Conservation (phyloP, 108 stramenopile species). For the Seminavis robusta region DNA sequence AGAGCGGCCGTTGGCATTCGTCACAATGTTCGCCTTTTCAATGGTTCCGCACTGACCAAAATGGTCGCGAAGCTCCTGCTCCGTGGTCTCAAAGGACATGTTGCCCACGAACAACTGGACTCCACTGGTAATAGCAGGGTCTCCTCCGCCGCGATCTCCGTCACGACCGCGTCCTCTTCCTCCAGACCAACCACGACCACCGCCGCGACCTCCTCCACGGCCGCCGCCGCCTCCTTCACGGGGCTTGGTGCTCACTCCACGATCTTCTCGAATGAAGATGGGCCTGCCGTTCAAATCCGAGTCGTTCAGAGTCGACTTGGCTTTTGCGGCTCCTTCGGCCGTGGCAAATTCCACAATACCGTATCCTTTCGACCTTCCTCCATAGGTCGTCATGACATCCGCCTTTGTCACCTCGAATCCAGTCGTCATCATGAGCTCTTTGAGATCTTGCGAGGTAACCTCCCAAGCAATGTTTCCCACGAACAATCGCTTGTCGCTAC, state of each 20-base stretch:
- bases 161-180: constrained; percentile 15
- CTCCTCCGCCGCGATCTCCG: constrained; percentile 9
- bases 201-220: constrained; percentile 29
- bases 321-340: constrained; percentile 67
- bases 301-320: constrained; percentile 74
- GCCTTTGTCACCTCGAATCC: constrained; percentile 81
- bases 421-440: constrained; percentile 86
- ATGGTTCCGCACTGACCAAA: constrained; percentile 75
- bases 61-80: constrained; percentile 88
- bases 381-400: constrained; percentile 78
- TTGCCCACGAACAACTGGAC: constrained; percentile 84
- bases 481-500: constrained; percentile 70
- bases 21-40: constrained; percentile 67
- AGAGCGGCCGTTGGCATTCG: constrained; percentile 55
- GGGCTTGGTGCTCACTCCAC: constrained; percentile 58
- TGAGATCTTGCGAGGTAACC: constrained; percentile 90
- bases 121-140: constrained; percentile 7
- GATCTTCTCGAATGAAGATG: constrained; percentile 84
- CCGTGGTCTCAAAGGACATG: constrained; percentile 69
- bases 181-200: constrained; percentile 17
- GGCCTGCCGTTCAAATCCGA: constrained; percentile 72
- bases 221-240: constrained; percentile 20
- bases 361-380: constrained; percentile 89
- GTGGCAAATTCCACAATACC: constrained; percentile 90
- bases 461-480: constrained; percentile 88